These are phyloP conservation scores for Nicotiana sylvestris DNA, from an alignment of 257 asterid species.

Conservation along the genomic window DNA sequence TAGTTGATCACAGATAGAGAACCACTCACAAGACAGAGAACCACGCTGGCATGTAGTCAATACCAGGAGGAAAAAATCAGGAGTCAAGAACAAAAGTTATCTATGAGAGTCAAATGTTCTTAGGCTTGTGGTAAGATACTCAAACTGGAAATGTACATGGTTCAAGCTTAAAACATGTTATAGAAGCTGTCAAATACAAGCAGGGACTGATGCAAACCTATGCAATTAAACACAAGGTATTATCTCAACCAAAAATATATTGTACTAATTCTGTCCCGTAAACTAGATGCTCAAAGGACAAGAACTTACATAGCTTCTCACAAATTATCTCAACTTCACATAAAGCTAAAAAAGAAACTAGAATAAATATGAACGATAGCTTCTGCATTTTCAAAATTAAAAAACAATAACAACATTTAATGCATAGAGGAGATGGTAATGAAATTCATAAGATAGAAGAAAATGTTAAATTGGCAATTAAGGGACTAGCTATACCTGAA, in stretches of 20 bases:
- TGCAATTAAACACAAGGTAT: not conserved
- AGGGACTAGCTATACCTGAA: conserved; percentile 48
- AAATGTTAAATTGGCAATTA: not conserved
- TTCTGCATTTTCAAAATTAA: not conserved
- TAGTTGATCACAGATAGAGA: too few species aligned
- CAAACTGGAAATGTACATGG: too few species aligned
- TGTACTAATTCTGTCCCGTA: not conserved
- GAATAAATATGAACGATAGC: not conserved
- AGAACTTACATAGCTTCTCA: not conserved
- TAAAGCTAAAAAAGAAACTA: not conserved
- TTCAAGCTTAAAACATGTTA: too few species aligned
- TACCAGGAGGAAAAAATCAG: too few species aligned
- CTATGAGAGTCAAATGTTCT: too few species aligned
- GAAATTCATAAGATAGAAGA: not conserved
- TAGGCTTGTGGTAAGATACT: too few species aligned
- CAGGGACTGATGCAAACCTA: too few species aligned
- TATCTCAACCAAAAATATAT: not conserved
- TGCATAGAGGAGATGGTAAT: not conserved
- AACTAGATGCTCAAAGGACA: not conserved
- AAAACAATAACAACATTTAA: not conserved
- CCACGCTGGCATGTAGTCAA: too few species aligned
- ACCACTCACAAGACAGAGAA: too few species aligned
- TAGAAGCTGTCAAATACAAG: too few species aligned
- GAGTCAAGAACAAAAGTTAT: too few species aligned
- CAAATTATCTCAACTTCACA: not conserved